Evolutionary conservation across 768 basidiomycete genomes (phyloP).

Genomic region (Galerina sulciceps): DNA sequence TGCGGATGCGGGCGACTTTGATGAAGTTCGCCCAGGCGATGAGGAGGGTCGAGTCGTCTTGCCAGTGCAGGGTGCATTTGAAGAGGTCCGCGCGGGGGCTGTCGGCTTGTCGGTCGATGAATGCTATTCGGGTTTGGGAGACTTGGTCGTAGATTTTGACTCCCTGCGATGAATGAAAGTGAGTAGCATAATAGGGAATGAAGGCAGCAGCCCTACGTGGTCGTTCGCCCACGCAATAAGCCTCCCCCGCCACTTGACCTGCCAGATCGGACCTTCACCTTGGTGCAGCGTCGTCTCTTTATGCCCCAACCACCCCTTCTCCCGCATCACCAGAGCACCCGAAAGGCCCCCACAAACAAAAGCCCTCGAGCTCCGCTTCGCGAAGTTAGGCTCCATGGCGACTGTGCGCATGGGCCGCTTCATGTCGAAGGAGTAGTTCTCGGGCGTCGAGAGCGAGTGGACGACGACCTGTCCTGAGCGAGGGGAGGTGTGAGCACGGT

Average conservation of each 20-base stretch:
- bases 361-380: constrained; percentile 73
- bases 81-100: constrained; percentile 94
- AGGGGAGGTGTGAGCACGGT: constrained; percentile 18
- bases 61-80: constrained; percentile 92
- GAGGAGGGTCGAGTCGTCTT: constrained; percentile 87
- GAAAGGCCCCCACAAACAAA: constrained; percentile 94
- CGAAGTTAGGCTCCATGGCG: constrained; percentile 89
- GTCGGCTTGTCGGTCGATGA: constrained; percentile 80
- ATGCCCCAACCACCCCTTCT: constrained; percentile 97
- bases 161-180: constrained; percentile 53
- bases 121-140: constrained; percentile 78
- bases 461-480: constrained; percentile 86
- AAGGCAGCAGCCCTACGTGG: constrained; percentile 50
- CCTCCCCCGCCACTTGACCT: constrained; percentile 81
- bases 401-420: constrained; percentile 91
- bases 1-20: constrained; percentile 83
- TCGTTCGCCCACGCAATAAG: constrained; percentile 98
- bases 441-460: constrained; percentile 76
- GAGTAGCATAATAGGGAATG: background rate
- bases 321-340: constrained; percentile 82
- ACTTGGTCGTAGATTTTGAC: constrained; percentile 91
- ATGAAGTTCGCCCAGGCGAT: constrained; percentile 95
- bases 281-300: constrained; percentile 83
- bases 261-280: constrained; percentile 96
- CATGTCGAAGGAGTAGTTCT: constrained; percentile 87